Evolutionary conservation across 2,329 filamentous ascomycete species (phyloP), one percentile per base, ranked within the genome.

Genomic region (Ophiocordyceps robertsii): DNA sequence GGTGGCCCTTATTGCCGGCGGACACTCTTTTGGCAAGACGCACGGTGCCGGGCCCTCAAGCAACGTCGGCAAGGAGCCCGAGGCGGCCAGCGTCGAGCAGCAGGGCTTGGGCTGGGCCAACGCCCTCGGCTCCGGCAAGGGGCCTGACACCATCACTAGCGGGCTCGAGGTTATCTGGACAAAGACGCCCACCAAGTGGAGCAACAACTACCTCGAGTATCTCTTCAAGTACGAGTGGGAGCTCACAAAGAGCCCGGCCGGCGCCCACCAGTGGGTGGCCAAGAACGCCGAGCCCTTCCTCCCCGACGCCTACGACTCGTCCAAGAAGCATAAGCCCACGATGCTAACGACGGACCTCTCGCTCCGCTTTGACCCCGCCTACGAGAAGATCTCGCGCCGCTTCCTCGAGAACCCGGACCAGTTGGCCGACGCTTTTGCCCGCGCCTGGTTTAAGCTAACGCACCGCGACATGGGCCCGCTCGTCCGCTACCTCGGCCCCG

Each of bases 91-190:
- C 35, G 62, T 89, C 29, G 75, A 81, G 53, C 58, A 73, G 48
- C 80, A 85, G 57, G 84, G 84, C 47, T 63, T 89, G 11, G 84
- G 84, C 51, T 89, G 84, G 84, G 58, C 60, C 49, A 88, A 77
- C 70, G 70, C 64, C 42, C 67, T 77, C 61, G 69, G 69, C 46
- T 66, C 71, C 10, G 84, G 84, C 52, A 82, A 80, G 54, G 84
- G 80, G n/a, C 66, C 74, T 24, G 69, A 88, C 56, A 72, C 82
- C 59, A 85, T 84, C 64, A 88, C 83, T 49, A 80, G 73, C 51
- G 84, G 84, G 41, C 70, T 89, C 3, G 84, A 89, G 63, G 84
- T 89, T 38, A 84, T 71, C 58, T 89, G 84, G 84, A 86, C 82
- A 53, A 77, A 72, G 59, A 84, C 79, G 17, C 84, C 84, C 2